A percentile compares a stretch with the other conserved stretches of the same genome.
Evolutionary conservation across 176 grass and related monocot genomes (phyloP).

Genomic region (Oryza brachyantha): DNA sequence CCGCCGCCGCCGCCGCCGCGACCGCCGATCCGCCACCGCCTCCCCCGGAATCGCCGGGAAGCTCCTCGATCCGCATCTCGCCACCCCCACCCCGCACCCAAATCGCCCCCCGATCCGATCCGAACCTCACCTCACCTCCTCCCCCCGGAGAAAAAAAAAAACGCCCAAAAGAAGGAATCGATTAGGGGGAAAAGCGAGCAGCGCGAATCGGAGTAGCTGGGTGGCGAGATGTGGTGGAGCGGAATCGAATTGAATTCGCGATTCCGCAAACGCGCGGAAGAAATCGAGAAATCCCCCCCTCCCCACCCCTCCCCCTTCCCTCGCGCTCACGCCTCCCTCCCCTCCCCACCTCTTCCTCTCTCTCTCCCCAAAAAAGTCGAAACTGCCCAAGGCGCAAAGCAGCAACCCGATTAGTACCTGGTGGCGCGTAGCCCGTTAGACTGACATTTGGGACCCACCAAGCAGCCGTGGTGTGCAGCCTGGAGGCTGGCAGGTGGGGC

Average conservation of each 20-base stretch:
- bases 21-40: slow-evolving; percentile 10
- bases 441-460: not conserved
- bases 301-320: not conserved
- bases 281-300: slow-evolving; percentile 20
- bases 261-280: slow-evolving; percentile 8
- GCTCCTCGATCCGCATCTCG: slow-evolving; percentile 76
- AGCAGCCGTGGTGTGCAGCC: too few relatives aligned
- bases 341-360: not conserved
- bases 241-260: slow-evolving; percentile 29
- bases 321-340: slow-evolving; percentile 40
- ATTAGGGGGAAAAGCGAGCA: not conserved
- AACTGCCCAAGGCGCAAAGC: slow-evolving; percentile 28
- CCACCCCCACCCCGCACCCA: not conserved
- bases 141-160: not conserved
- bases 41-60: slow-evolving; percentile 34
- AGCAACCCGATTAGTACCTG: not conserved
- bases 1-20: not conserved
- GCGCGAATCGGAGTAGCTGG: not conserved
- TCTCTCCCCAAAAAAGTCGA: slow-evolving; percentile 12
- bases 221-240: not conserved
- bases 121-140: not conserved
- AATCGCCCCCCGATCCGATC: not conserved
- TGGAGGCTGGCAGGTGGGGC: not conserved
- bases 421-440: not conserved
- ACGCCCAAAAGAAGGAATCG: slow-evolving; percentile 8